These are phyloP conservation scores for Typha latifolia DNA, from an alignment of 176 grass and related monocot species.

Conservation along the genomic window DNA sequence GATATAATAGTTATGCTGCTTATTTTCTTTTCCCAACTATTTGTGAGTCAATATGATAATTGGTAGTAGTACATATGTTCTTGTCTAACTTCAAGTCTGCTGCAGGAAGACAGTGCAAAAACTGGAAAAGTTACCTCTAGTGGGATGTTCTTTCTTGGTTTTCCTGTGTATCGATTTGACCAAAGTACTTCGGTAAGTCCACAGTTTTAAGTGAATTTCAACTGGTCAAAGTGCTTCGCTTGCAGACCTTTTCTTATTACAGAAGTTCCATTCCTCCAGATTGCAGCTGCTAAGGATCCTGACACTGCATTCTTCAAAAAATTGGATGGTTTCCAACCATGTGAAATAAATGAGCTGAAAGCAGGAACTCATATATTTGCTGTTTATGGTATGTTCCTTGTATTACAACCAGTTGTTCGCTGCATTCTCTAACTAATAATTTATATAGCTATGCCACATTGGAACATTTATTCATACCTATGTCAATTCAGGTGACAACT, in stretches of 20 bases:
- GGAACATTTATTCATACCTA: conserved; percentile 6
- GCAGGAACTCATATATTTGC: conserved; percentile 94
- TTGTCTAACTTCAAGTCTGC: conserved; percentile 15
- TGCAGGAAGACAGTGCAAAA: conserved; percentile 86
- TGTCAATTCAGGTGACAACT: conserved; percentile 76
- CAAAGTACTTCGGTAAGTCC: conserved; percentile 56
- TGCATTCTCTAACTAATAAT: not conserved
- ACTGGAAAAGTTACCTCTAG: conserved; percentile 66
- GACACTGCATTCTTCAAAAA: conserved; percentile 94
- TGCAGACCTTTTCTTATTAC: not conserved
- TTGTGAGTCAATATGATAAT: not conserved
- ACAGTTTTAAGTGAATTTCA: conserved; percentile 9
- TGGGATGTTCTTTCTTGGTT: conserved; percentile 91
- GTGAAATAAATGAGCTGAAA: conserved; percentile 96
- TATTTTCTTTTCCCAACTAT: not conserved
- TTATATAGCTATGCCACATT: conserved; percentile 1
- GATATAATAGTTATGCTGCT: not conserved
- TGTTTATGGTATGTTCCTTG: conserved; percentile 66
- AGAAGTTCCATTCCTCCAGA: conserved; percentile 40
- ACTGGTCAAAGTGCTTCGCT: conserved; percentile 10
- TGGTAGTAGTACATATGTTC: conserved; percentile 17
- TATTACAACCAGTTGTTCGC: not conserved
- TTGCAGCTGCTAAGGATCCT: conserved; percentile 62
- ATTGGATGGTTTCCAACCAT: conserved; percentile 93
- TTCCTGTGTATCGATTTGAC: conserved; percentile 86